These are phyloP conservation scores for Taphrina confusa DNA, from an alignment of 1,139 yeast genomes.

Conservation along the genomic window DNA sequence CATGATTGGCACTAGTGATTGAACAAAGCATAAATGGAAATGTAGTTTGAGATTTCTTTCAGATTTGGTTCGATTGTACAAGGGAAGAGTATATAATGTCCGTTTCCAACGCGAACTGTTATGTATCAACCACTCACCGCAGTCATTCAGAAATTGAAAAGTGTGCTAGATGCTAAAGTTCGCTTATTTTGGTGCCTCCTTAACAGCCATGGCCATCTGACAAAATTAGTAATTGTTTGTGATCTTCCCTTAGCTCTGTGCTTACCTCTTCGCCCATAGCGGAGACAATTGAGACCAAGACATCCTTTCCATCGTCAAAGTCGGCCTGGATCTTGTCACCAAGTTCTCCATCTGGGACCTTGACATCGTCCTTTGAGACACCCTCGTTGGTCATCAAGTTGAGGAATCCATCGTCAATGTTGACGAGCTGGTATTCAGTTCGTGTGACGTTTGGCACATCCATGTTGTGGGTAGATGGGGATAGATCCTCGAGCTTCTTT, in stretches of 20 bases:
- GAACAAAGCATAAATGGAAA: too few relatives aligned
- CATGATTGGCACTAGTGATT: too few relatives aligned
- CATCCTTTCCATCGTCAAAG: slow-evolving; percentile 97
- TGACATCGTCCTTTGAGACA: slow-evolving; percentile 98
- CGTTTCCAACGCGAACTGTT: slow-evolving; percentile 4
- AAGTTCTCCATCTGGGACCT: slow-evolving; percentile 95
- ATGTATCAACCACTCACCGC: slow-evolving; percentile 8
- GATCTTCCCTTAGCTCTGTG: background rate
- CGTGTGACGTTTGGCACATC: slow-evolving; percentile 89
- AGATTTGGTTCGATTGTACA: slow-evolving; percentile 26
- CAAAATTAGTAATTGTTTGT: background rate
- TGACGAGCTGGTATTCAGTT: slow-evolving; percentile 51
- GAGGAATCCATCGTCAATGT: slow-evolving; percentile 97
- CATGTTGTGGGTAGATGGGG: slow-evolving; percentile 99
- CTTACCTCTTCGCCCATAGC: slow-evolving; percentile 93
- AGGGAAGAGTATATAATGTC: slow-evolving; percentile 9
- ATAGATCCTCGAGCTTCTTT: slow-evolving; percentile 98
- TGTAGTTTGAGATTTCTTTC: slow-evolving; percentile 5
- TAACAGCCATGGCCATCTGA: slow-evolving; percentile 33
- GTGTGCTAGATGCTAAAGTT: background rate
- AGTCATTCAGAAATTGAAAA: background rate
- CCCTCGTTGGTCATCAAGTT: slow-evolving; percentile 96
- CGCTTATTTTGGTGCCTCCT: slow-evolving; percentile 29
- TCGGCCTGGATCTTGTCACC: slow-evolving; percentile 90
- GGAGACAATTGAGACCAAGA: slow-evolving; percentile 89